These are phyloP conservation scores for Truncatella angustata DNA, from an alignment of 2,329 filamentous ascomycete genomes.

Conservation along the genomic window DNA sequence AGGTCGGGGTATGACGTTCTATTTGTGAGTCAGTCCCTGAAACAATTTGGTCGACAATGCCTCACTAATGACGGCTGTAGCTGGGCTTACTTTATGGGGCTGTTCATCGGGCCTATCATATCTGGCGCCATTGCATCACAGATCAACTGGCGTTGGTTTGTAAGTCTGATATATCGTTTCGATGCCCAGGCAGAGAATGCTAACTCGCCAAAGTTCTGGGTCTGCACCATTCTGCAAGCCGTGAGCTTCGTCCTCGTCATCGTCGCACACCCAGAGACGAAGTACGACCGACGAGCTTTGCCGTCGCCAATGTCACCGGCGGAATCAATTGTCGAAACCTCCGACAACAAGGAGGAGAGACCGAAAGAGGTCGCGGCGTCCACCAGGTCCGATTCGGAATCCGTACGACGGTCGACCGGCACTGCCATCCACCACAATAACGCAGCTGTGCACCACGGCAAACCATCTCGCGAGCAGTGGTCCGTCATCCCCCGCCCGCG, in stretches of 20 bases:
- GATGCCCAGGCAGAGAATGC: neutral
- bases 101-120: slow-evolving; percentile 33
- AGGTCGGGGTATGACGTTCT: slow-evolving; percentile 26
- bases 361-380: too few relatives aligned
- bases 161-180: slow-evolving; percentile 11
- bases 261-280: slow-evolving; percentile 27
- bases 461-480: slow-evolving; percentile 24
- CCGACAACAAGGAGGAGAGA: neutral
- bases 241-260: slow-evolving; percentile 26
- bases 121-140: slow-evolving; percentile 28
- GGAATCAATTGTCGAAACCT: neutral
- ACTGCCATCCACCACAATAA: neutral
- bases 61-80: slow-evolving; percentile 7
- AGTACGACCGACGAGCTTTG: slow-evolving; percentile 33
- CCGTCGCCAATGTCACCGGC: slow-evolving; percentile 28
- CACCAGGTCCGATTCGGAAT: neutral
- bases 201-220: slow-evolving; percentile 25
- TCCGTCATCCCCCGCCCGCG: slow-evolving; percentile 20
- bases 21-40: slow-evolving; percentile 19
- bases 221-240: slow-evolving; percentile 29
- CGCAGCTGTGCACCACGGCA: neutral
- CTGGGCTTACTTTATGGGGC: slow-evolving; percentile 30
- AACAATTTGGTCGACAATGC: too few relatives aligned
- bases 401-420: neutral
- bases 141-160: slow-evolving; percentile 31